phyloP scores from a whole-genome alignment of 2,329 filamentous ascomycete species.

The Ophiostoma quercus region DNA sequence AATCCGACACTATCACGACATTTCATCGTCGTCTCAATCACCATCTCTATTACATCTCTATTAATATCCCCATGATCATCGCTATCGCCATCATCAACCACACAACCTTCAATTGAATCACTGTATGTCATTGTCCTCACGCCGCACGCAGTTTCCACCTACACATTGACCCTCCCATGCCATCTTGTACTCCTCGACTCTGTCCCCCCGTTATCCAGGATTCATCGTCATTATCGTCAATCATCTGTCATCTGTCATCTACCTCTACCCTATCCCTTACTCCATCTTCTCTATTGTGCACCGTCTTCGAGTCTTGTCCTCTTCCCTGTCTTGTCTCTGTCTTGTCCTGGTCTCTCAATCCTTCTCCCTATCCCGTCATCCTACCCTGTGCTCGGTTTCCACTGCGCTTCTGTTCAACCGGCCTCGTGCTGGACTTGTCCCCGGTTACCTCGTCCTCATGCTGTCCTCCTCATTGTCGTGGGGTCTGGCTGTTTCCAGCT shows the following conservation, averaged over 20 bases:
- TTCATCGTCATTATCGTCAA: too few species aligned
- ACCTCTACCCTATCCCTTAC: neutral
- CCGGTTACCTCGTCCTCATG: neutral
- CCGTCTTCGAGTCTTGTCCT: neutral
- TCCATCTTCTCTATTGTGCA: neutral
- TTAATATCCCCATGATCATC: neutral
- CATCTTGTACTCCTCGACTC: neutral
- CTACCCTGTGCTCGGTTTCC: neutral
- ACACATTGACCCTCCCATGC: neutral
- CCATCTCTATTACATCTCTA: neutral
- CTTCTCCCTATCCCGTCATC: neutral
- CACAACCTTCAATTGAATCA: neutral
- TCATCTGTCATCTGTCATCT: too few species aligned
- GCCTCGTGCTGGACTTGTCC: neutral
- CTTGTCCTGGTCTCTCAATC: too few species aligned
- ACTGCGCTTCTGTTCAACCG: neutral
- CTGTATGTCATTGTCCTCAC: neutral
- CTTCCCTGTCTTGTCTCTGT: neutral
- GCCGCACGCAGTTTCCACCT: neutral
- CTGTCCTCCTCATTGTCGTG: neutral
- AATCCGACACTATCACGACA: neutral
- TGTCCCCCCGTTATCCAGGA: neutral
- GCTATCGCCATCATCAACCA: neutral
- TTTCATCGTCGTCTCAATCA: neutral
- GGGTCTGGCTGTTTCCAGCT: neutral